These are phyloP conservation scores for Fistulinella staudtii DNA, from an alignment of 1,284 basidiomycete species.

Conservation along the genomic window DNA sequence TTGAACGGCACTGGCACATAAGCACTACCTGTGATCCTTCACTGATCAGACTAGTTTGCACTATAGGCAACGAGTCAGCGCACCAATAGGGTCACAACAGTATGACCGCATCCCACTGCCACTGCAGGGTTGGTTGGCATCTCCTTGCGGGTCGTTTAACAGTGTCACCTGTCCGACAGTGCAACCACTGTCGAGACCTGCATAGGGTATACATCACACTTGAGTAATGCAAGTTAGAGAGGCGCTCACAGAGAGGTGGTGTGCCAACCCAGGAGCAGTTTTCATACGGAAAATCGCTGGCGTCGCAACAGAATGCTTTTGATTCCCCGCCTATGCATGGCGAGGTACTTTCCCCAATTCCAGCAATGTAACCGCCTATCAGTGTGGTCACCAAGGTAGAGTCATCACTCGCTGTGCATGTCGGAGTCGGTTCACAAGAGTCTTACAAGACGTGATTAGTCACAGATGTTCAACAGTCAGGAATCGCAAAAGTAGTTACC, in stretches of 20 bases:
- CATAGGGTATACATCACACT: neutral
- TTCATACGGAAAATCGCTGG: neutral
- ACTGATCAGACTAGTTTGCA: neutral
- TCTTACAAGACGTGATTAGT: neutral
- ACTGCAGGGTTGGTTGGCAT: constrained; percentile 1
- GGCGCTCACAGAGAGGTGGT: constrained; percentile 1
- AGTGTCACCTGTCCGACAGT: neutral
- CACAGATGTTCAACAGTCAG: too few relatives aligned
- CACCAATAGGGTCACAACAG: constrained; percentile 3
- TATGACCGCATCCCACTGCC: neutral
- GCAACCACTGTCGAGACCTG: constrained; percentile 1
- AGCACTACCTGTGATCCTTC: neutral
- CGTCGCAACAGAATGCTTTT: constrained; percentile 1
- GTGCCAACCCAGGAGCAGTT: constrained; percentile 1
- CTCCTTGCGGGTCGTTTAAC: neutral
- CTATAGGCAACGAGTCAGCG: neutral
- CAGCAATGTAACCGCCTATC: neutral
- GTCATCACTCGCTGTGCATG: neutral
- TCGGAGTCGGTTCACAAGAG: neutral
- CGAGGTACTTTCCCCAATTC: too few relatives aligned
- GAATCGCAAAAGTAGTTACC: neutral
- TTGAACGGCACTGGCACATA: constrained; percentile 2
- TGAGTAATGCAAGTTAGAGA: neutral
- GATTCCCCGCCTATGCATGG: neutral
- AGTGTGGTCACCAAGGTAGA: neutral